Conservation (phyloP, 352 stramenopile genomes). For the Globisporangium carolinianum region DNA sequence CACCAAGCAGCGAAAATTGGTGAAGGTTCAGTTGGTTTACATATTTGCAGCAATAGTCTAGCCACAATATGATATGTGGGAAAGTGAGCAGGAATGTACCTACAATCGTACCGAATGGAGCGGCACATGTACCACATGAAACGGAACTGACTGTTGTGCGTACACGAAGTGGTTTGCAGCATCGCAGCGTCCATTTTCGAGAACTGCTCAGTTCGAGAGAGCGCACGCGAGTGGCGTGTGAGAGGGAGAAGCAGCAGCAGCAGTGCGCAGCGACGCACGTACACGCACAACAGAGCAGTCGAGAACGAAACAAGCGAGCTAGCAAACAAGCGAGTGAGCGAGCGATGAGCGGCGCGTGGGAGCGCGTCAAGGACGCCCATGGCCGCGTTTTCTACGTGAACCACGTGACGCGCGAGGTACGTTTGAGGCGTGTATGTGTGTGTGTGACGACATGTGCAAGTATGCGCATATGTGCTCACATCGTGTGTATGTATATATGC, state of each 20-base stretch:
- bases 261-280: background rate
- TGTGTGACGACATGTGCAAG: background rate
- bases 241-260: constrained; percentile 4
- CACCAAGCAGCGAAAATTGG: background rate
- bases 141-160: background rate
- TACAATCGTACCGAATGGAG: background rate
- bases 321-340: background rate
- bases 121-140: background rate
- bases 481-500: background rate
- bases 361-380: constrained; percentile 75
- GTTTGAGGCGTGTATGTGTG: background rate
- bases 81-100: background rate
- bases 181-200: background rate
- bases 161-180: no score
- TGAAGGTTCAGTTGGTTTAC: no score
- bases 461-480: no score
- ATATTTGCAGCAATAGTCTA: no score
- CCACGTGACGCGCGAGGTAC: constrained; percentile 69
- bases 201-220: background rate
- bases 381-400: constrained; percentile 86
- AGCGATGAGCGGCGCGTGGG: constrained; percentile 31
- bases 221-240: background rate
- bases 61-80: no score
- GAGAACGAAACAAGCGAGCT: background rate
- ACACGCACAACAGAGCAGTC: background rate